These are phyloP conservation scores for Arthromyces matolae DNA, from an alignment of 768 basidiomycete species.

Conservation along the genomic window DNA sequence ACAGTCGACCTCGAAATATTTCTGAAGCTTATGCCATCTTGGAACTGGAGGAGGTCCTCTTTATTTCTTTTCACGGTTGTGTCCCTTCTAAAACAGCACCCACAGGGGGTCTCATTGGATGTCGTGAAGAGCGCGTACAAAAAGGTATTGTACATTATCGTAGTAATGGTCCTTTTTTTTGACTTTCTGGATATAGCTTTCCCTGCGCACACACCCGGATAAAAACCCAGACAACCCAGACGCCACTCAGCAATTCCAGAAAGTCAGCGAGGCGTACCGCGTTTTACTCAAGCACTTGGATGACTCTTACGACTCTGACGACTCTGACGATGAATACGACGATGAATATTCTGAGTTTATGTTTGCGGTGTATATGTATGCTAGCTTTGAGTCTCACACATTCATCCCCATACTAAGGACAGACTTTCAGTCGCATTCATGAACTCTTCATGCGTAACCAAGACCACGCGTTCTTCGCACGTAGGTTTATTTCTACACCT, in stretches of 20 bases:
- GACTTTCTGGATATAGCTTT: conserved; percentile 37
- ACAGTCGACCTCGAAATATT: conserved; percentile 11
- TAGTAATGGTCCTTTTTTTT: background rate
- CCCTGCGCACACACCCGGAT: conserved; percentile 70
- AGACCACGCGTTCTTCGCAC: conserved; percentile 10
- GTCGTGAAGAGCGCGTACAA: conserved; percentile 67
- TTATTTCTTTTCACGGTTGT: background rate
- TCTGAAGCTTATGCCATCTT: conserved; percentile 39
- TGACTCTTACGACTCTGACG: conserved; percentile 33
- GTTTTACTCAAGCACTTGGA: conserved; percentile 52
- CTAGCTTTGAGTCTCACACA: no score
- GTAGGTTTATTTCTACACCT: background rate
- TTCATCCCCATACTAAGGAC: no score
- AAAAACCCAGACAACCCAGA: conserved; percentile 65
- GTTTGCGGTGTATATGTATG: conserved; percentile 40
- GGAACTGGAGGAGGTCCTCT: conserved; percentile 50
- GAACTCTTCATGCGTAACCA: conserved; percentile 40
- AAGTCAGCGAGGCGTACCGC: conserved; percentile 65
- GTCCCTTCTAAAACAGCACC: no score
- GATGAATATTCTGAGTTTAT: conserved; percentile 34
- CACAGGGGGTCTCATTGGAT: conserved; percentile 60
- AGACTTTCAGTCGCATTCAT: conserved; percentile 29
- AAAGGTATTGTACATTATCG: conserved; percentile 40
- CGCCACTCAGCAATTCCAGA: conserved; percentile 69
- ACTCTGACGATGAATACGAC: conserved; percentile 29